Evolutionary conservation across 2,329 filamentous ascomycete genomes (phyloP).

Genomic region (Diaporthe velutina): DNA sequence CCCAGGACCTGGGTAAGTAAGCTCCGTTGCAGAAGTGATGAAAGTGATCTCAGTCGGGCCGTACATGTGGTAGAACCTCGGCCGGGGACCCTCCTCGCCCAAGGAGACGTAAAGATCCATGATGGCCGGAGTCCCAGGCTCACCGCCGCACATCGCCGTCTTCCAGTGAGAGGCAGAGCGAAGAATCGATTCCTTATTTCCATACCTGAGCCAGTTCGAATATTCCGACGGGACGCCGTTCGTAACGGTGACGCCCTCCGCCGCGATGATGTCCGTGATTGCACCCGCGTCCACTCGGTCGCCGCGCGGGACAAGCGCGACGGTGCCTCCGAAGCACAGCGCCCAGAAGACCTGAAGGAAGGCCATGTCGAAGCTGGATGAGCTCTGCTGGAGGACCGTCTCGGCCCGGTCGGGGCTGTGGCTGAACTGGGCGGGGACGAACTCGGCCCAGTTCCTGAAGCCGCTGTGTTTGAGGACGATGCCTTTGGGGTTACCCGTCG

Average conservation of each 20-base stretch:
- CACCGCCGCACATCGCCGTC: constrained; percentile 9
- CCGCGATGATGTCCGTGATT: constrained; percentile 49
- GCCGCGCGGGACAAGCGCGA: constrained; percentile 45
- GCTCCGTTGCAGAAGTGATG: not conserved
- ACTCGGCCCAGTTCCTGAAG: constrained; percentile 33
- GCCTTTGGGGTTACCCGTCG: constrained; percentile 53
- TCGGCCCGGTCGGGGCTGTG: constrained; percentile 44
- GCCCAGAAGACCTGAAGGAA: constrained; percentile 46
- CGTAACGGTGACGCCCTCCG: constrained; percentile 49
- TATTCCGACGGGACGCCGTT: constrained; percentile 55
- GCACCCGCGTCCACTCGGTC: constrained; percentile 49
- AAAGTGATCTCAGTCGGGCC: constrained; percentile 36
- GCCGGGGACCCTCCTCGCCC: not conserved
- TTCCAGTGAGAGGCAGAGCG: not conserved
- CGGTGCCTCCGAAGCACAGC: constrained; percentile 46
- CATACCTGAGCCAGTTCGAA: constrained; percentile 42
- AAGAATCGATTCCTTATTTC: constrained; percentile 20
- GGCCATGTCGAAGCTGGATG: constrained; percentile 57
- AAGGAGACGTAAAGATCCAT: not conserved
- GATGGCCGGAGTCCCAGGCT: not conserved
- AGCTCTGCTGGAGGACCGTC: constrained; percentile 50
- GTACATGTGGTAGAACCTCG: constrained; percentile 40
- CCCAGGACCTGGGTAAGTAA: not conserved
- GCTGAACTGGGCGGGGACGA: not conserved
- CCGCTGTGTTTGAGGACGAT: constrained; percentile 49